phyloP scores from a whole-genome alignment of 768 basidiomycete species.

The Phlegmacium glaucopus region DNA sequence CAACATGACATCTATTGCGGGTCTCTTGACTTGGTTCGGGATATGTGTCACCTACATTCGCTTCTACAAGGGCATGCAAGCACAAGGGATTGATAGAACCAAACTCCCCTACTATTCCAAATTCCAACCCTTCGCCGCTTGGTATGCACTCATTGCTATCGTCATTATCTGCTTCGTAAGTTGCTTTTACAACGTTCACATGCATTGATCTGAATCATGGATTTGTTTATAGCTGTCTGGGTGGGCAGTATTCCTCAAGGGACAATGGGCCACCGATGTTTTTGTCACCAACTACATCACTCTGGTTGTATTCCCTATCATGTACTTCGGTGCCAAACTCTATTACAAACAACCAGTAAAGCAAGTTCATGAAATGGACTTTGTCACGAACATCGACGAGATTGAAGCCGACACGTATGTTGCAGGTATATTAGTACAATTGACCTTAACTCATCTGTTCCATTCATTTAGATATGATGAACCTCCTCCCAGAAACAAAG shows the following conservation, averaged over 20 bases:
- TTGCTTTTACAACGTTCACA: slow-evolving; percentile 1
- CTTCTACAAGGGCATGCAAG: slow-evolving; percentile 78
- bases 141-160: slow-evolving; percentile 42
- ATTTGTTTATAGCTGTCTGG: slow-evolving; percentile 36
- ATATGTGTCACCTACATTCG: slow-evolving; percentile 77
- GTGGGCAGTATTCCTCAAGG: slow-evolving; percentile 39
- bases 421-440: background rate
- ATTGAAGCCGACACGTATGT: slow-evolving; percentile 63
- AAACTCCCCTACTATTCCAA: slow-evolving; percentile 67
- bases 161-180: slow-evolving; percentile 62
- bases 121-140: slow-evolving; percentile 75
- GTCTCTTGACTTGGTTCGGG: slow-evolving; percentile 80
- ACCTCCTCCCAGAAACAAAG: slow-evolving; percentile 61
- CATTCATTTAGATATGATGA: slow-evolving; percentile 53
- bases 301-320: slow-evolving; percentile 64
- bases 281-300: slow-evolving; percentile 88
- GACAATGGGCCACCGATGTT: slow-evolving; percentile 44
- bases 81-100: slow-evolving; percentile 71
- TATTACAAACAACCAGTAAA: slow-evolving; percentile 46
- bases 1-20: slow-evolving; percentile 67
- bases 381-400: slow-evolving; percentile 63
- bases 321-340: slow-evolving; percentile 62
- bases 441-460: background rate
- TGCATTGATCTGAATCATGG: background rate
- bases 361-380: slow-evolving; percentile 76